phyloP scores from a whole-genome alignment of 2,329 filamentous ascomycete species.

The Fusarium tanahbumbuense region DNA sequence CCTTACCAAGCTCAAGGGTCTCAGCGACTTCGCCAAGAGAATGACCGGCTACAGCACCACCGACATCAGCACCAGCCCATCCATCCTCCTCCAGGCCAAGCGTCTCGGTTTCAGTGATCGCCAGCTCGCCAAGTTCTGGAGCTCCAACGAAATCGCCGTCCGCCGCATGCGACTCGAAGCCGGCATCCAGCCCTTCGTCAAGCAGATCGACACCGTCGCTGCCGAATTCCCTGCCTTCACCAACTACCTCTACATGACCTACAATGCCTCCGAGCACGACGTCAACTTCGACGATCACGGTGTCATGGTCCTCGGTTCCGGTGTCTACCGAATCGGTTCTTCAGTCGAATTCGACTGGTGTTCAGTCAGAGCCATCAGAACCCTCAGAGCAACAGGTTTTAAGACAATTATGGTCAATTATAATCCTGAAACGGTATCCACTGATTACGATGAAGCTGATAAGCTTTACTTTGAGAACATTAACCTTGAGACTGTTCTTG shows the following conservation, averaged over 20 bases:
- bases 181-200: slow-evolving; percentile 88
- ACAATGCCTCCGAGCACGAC: slow-evolving; percentile 90
- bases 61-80: slow-evolving; percentile 72
- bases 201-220: slow-evolving; percentile 98
- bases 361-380: slow-evolving; percentile 92
- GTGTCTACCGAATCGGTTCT: slow-evolving; percentile 96
- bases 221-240: slow-evolving; percentile 95
- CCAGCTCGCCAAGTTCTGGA: slow-evolving; percentile 93
- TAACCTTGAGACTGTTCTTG: slow-evolving; percentile 87
- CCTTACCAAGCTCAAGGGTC: slow-evolving; percentile 86
- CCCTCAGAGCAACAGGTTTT: slow-evolving; percentile 82
- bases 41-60: slow-evolving; percentile 75
- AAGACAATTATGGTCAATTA: slow-evolving; percentile 98
- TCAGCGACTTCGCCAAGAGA: slow-evolving; percentile 87
- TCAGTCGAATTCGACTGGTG: slow-evolving; percentile 99
- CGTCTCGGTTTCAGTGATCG: slow-evolving; percentile 93
- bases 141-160: slow-evolving; percentile 92
- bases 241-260: slow-evolving; percentile 96
- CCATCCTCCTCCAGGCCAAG: slow-evolving; percentile 85
- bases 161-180: slow-evolving; percentile 86
- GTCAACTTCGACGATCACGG: slow-evolving; percentile 88
- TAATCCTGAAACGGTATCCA: slow-evolving; percentile 89
- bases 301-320: slow-evolving; percentile 95
- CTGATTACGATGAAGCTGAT: slow-evolving; percentile 95
- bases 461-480: slow-evolving; percentile 97